Evolutionary conservation across 768 basidiomycete species (phyloP).

Genomic region (Tricholomella constricta): DNA sequence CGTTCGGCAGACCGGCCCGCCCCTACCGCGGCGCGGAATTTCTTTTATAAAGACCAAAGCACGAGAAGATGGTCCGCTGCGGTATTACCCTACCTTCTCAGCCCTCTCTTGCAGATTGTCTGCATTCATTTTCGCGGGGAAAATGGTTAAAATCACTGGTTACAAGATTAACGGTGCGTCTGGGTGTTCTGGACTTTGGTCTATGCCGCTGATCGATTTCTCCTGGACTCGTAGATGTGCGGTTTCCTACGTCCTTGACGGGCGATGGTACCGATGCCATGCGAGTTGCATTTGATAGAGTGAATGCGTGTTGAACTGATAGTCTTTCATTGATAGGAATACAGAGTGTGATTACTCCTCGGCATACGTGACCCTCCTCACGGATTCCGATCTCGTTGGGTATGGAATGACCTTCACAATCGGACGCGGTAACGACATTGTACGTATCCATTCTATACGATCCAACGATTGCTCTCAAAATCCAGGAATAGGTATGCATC

Average conservation of each 20-base stretch:
- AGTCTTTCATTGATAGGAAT: constrained; percentile 59
- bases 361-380: constrained; percentile 82
- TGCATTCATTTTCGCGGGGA: not conserved
- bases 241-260: constrained; percentile 88
- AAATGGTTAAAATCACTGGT: constrained; percentile 50
- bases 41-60: not conserved
- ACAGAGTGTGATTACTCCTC: constrained; percentile 96
- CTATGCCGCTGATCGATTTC: not conserved
- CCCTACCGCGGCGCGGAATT: not conserved
- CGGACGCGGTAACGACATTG: constrained; percentile 94
- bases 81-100: not conserved
- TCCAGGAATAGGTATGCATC: constrained; percentile 61
- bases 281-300: constrained; percentile 37
- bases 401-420: constrained; percentile 96
- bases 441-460: constrained; percentile 28
- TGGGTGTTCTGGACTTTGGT: not conserved
- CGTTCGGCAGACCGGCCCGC: constrained; percentile 10
- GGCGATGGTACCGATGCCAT: constrained; percentile 96
- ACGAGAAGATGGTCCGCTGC: not conserved
- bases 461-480: not conserved
- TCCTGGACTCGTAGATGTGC: constrained; percentile 60
- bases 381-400: constrained; percentile 76
- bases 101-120: not conserved
- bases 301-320: not conserved
- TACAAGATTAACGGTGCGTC: constrained; percentile 59